A percentile compares a stretch with the other conserved stretches of the same genome.
phyloP scores from a whole-genome alignment of 352 stramenopile genomes.

The Pythium apleroticum region DNA sequence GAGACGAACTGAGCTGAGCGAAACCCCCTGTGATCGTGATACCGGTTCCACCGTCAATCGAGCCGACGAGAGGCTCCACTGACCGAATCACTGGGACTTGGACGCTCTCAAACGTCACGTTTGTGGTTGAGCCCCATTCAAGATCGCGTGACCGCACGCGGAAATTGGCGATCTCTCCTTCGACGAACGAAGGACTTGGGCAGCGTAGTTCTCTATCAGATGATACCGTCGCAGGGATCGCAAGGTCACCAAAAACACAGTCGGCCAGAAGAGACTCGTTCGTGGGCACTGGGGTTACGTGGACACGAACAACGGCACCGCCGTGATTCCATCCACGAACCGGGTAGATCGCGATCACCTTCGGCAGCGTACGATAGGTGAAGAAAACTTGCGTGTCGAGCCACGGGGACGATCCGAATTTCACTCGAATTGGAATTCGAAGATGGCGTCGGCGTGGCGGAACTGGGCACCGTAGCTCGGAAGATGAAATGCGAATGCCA shows the following conservation, averaged over 20 bases:
- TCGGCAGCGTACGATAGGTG: constrained; percentile 16
- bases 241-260: constrained; percentile 26
- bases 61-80: constrained; percentile 20
- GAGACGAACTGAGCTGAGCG: background rate
- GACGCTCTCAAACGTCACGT: constrained; percentile 16
- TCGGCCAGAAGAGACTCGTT: constrained; percentile 6
- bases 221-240: constrained; percentile 11
- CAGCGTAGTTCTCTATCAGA: constrained; percentile 15
- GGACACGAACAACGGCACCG: constrained; percentile 10
- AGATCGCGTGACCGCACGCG: constrained; percentile 4
- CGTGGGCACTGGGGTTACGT: constrained; percentile 3
- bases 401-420: constrained; percentile 25
- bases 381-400: constrained; percentile 14
- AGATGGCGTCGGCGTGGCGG: constrained; percentile 10
- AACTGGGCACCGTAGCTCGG: constrained; percentile 18
- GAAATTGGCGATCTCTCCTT: background rate
- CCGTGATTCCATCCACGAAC: constrained; percentile 19
- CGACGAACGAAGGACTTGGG: background rate
- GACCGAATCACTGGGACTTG: constrained; percentile 11
- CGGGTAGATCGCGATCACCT: constrained; percentile 15
- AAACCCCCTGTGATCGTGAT: constrained; percentile 23
- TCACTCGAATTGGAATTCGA: constrained; percentile 5
- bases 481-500: background rate
- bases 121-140: constrained; percentile 13
- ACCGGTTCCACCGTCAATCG: constrained; percentile 21